Conservation (phyloP, 176 grass and related monocot species). For the Oropetium thomaeum region DNA sequence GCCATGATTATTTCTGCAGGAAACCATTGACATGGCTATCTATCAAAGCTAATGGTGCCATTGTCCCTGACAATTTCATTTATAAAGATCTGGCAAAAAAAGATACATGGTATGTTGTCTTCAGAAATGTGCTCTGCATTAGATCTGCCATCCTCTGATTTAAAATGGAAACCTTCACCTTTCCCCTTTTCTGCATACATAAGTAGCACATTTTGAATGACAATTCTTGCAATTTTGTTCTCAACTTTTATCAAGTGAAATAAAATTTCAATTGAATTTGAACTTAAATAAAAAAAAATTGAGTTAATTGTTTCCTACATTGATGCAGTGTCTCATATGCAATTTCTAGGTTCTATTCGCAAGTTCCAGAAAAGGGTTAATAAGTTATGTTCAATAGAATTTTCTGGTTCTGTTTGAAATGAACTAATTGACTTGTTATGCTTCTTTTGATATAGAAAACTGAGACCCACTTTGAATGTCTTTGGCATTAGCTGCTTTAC, state of each 20-base stretch:
- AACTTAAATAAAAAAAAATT: neutral
- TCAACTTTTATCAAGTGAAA: conserved; percentile 12
- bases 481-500: neutral
- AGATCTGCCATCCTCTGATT: too few relatives aligned
- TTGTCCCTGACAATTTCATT: conserved; percentile 58
- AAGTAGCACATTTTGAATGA: neutral
- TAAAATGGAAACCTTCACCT: too few relatives aligned
- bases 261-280: neutral
- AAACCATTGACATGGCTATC: conserved; percentile 85
- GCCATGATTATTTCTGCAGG: conserved; percentile 38
- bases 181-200: too few relatives aligned
- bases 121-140: neutral
- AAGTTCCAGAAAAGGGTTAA: too few relatives aligned
- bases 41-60: conserved; percentile 72
- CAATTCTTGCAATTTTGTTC: neutral
- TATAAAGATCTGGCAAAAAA: conserved; percentile 71
- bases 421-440: neutral
- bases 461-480: neutral
- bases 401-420: too few relatives aligned
- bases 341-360: too few relatives aligned
- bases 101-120: conserved; percentile 57
- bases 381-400: too few relatives aligned
- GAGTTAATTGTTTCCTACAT: neutral
- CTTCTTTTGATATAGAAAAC: neutral
- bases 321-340: conserved; percentile 2